A percentile compares a stretch with the other conserved stretches of the same genome.
These are phyloP conservation scores for Avicennia marina DNA, from an alignment of 257 asterid species.

Conservation along the genomic window DNA sequence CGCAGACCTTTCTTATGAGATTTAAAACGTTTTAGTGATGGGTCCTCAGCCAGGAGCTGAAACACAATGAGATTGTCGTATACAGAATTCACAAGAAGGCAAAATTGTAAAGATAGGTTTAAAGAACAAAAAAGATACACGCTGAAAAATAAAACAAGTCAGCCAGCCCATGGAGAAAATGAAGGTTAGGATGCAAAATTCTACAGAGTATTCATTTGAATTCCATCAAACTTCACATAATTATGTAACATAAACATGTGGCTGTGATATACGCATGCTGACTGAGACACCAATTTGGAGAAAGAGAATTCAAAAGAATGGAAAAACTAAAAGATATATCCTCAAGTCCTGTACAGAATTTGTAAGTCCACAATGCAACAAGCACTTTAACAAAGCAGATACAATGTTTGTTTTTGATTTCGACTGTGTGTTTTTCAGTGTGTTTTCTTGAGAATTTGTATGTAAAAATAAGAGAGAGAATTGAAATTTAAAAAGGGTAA, in stretches of 20 bases:
- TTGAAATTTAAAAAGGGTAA: too few species aligned
- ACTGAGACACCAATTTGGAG: not conserved
- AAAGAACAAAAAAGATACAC: not conserved
- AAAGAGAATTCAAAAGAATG: not conserved
- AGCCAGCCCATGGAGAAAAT: not conserved
- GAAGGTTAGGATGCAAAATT: not conserved
- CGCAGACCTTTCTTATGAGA: constrained; percentile 56
- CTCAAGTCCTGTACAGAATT: too few species aligned
- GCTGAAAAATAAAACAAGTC: not conserved
- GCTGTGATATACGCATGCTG: not conserved
- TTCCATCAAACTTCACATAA: not conserved
- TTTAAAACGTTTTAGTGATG: constrained; percentile 61
- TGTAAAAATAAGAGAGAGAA: too few species aligned
- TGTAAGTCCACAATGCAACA: not conserved
- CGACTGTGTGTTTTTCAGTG: too few species aligned
- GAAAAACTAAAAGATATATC: not conserved
- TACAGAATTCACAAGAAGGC: not conserved
- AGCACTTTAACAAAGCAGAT: not conserved
- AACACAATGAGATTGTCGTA: constrained; percentile 20
- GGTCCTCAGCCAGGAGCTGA: constrained; percentile 74
- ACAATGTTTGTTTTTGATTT: too few species aligned
- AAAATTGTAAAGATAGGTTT: not conserved
- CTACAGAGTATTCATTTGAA: not conserved
- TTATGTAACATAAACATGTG: constrained; percentile 2
- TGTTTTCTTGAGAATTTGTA: too few species aligned